These are phyloP conservation scores for Stephanodiscus minutulus DNA, from an alignment of 108 stramenopile species.

Conservation along the genomic window DNA sequence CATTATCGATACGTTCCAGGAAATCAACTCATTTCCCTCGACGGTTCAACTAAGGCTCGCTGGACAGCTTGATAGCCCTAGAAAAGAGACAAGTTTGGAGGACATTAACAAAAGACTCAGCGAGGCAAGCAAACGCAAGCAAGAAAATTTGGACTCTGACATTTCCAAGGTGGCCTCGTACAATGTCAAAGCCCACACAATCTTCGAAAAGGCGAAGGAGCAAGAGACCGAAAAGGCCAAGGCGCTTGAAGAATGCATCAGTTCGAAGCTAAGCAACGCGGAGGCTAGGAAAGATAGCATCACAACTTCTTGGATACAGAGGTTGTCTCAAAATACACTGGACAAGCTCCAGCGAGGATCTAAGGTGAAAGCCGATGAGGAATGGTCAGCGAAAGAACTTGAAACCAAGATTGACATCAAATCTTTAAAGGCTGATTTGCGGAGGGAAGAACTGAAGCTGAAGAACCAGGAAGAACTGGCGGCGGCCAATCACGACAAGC, in stretches of 20 bases:
- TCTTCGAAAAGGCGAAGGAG: slow-evolving; percentile 10
- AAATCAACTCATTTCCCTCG: neutral
- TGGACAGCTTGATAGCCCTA: neutral
- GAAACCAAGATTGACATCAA: slow-evolving; percentile 8
- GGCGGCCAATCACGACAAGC: slow-evolving; percentile 2
- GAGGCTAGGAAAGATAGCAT: neutral
- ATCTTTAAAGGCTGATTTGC: slow-evolving; percentile 7
- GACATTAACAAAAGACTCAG: neutral
- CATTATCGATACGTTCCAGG: neutral
- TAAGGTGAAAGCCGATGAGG: neutral
- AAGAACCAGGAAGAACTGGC: neutral
- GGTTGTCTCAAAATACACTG: neutral
- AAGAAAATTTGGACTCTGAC: neutral
- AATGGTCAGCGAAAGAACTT: slow-evolving; percentile 8
- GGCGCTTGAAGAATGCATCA: neutral
- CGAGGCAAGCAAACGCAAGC: slow-evolving; percentile 10
- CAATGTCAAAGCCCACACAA: slow-evolving; percentile 1
- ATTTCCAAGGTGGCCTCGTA: neutral
- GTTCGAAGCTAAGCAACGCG: neutral
- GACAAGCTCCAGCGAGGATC: slow-evolving; percentile 7
- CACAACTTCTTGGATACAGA: neutral
- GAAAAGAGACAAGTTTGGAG: neutral
- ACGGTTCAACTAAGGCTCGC: slow-evolving; percentile 4
- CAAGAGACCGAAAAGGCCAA: neutral
- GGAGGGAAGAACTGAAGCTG: slow-evolving; percentile 5